Percentiles rank a stretch among this genome's conserved stretches.
phyloP scores from a whole-genome alignment of 129 eudicot genomes.

The Tagetes patula region DNA sequence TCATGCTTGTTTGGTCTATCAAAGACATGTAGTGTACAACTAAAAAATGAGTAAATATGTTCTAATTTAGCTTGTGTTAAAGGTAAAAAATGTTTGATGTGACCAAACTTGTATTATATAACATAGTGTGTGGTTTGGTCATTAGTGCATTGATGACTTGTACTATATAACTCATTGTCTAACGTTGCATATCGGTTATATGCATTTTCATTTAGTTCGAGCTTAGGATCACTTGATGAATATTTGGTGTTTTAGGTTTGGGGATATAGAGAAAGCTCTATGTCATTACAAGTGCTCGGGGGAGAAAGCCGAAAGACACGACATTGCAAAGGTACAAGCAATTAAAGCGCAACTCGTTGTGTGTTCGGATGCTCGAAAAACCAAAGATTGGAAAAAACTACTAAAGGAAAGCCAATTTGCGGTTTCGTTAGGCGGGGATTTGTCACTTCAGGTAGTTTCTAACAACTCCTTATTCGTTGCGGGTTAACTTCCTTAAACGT shows the following conservation, averaged over 20 bases:
- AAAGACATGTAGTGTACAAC: not conserved
- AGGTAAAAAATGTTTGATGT: not conserved
- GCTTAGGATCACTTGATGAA: not conserved
- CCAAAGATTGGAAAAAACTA: constrained; percentile 50
- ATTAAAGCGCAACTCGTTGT: constrained; percentile 38
- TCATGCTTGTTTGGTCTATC: not conserved
- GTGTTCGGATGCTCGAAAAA: constrained; percentile 45
- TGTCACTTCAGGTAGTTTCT: constrained; percentile 62
- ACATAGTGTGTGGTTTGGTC: not conserved
- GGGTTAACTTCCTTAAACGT: not conserved
- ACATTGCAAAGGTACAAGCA: constrained; percentile 50
- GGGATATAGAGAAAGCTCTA: constrained; percentile 67
- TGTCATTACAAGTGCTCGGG: constrained; percentile 70
- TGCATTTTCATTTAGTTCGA: not conserved
- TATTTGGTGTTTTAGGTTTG: constrained; percentile 45
- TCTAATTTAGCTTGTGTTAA: not conserved
- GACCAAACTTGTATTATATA: not conserved
- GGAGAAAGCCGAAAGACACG: constrained; percentile 39
- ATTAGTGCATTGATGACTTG: not conserved
- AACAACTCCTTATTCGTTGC: not conserved
- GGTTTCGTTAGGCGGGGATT: constrained; percentile 61
- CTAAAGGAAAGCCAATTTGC: constrained; percentile 51
- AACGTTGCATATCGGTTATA: not conserved
- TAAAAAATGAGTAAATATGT: not conserved
- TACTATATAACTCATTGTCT: not conserved